These are phyloP conservation scores for Cynanchum wilfordii DNA, from an alignment of 257 asterid species.

Conservation along the genomic window DNA sequence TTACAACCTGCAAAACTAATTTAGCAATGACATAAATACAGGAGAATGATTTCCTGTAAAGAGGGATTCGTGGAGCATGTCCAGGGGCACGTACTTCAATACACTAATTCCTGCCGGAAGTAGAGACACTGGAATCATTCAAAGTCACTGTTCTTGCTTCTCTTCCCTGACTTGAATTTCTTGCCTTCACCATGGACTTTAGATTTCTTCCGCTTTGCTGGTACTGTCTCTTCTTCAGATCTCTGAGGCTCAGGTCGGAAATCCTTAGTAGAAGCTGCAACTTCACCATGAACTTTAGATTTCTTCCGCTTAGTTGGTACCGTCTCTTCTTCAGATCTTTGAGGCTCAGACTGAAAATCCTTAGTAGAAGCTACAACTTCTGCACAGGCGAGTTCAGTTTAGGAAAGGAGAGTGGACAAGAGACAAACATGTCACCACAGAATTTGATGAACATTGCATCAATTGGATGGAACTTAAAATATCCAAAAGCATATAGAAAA, in stretches of 20 bases:
- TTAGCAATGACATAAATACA: not conserved
- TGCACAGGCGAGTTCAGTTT: not conserved
- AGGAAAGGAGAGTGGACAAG: not conserved
- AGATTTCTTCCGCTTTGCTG: conserved; percentile 32
- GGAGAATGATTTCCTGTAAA: not conserved
- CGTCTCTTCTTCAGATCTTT: conserved; percentile 26
- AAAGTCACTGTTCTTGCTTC: conserved; percentile 21
- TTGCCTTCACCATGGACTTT: conserved; percentile 28
- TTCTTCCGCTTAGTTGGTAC: conserved; percentile 32
- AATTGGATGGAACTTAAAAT: not conserved
- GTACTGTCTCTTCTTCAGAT: conserved; percentile 25
- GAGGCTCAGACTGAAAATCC: conserved; percentile 23
- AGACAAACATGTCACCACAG: not conserved
- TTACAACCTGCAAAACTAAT: not conserved
- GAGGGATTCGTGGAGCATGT: not conserved
- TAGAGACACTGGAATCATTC: not conserved
- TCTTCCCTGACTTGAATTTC: conserved; percentile 43
- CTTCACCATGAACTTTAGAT: conserved; percentile 17
- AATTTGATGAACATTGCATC: not conserved
- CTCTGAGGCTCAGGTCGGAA: conserved; percentile 27
- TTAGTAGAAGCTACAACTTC: conserved; percentile 18
- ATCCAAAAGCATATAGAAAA: not conserved
- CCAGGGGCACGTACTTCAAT: not conserved
- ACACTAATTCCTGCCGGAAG: not conserved
- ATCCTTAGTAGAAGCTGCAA: conserved; percentile 16